Conservation (phyloP, 768 basidiomycete genomes). For the Macrocybe gigantea region DNA sequence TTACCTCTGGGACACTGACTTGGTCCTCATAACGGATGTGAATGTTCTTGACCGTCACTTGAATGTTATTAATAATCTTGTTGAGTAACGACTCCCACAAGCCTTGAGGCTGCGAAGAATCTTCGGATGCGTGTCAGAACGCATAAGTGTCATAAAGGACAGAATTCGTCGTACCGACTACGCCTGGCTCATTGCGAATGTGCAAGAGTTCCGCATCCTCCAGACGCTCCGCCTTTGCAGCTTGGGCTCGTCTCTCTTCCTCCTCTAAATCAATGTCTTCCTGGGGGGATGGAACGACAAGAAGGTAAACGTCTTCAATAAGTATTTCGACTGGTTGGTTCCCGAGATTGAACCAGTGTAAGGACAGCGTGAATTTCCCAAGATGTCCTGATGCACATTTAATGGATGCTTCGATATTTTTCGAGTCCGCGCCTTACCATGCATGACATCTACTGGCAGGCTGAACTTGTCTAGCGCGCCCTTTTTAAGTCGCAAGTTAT, state of each 20-base stretch:
- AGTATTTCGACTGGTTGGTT: constrained; percentile 88
- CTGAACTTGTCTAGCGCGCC: constrained; percentile 93
- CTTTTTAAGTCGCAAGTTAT: constrained; percentile 84
- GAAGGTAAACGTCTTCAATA: constrained; percentile 92
- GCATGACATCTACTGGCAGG: constrained; percentile 89
- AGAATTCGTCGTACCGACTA: constrained; percentile 32
- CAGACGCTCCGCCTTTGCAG: constrained; percentile 83
- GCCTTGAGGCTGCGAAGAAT: constrained; percentile 74
- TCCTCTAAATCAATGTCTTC: constrained; percentile 71
- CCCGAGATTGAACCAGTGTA: constrained; percentile 86
- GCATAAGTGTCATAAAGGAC: not conserved
- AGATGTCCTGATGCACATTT: constrained; percentile 53
- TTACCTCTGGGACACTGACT: constrained; percentile 85
- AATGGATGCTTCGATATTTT: constrained; percentile 1
- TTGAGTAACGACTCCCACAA: constrained; percentile 76
- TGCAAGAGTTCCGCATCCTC: constrained; percentile 84
- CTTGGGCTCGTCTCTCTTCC: constrained; percentile 77
- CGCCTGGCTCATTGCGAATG: constrained; percentile 51
- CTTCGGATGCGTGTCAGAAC: constrained; percentile 23
- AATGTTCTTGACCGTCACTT: constrained; percentile 92
- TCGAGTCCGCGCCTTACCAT: constrained; percentile 47
- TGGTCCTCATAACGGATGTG: constrained; percentile 97
- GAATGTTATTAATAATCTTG: constrained; percentile 93
- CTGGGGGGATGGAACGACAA: constrained; percentile 79
- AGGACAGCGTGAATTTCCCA: constrained; percentile 78